These are phyloP conservation scores for Penicillium verrucosum DNA, from an alignment of 2,329 filamentous ascomycete genomes.

Conservation along the genomic window DNA sequence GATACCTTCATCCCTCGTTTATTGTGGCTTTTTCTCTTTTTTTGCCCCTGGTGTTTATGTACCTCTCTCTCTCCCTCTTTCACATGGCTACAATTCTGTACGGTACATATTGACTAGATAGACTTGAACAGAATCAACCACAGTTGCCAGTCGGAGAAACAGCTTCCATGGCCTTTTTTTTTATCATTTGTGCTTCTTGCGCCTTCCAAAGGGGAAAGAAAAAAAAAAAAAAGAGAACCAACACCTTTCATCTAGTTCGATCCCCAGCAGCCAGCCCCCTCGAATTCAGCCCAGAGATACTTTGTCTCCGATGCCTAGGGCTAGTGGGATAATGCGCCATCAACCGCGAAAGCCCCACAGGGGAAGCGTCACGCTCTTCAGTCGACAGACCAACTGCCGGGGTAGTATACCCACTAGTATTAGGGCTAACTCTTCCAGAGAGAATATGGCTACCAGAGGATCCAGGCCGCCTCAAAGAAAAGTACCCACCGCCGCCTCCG, in stretches of 20 bases:
- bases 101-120: constrained; percentile 14
- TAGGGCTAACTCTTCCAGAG: constrained; percentile 13
- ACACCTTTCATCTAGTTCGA: not conserved
- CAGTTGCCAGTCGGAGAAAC: not conserved
- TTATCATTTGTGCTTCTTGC: not conserved
- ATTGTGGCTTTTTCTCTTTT: constrained; percentile 1
- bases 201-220: not conserved
- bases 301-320: constrained; percentile 25
- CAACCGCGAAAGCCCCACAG: constrained; percentile 15
- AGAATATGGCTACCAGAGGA: constrained; percentile 3
- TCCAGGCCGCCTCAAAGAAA: constrained; percentile 19
- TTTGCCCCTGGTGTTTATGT: constrained; percentile 2
- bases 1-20: not conserved
- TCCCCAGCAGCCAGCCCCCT: constrained; percentile 7
- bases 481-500: constrained; percentile 20
- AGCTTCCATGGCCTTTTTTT: not conserved
- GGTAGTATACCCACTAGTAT: constrained; percentile 20
- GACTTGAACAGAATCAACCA: not conserved
- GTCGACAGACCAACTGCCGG: constrained; percentile 14
- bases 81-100: not conserved
- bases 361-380: constrained; percentile 21
- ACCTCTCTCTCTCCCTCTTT: not conserved
- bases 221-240: not conserved
- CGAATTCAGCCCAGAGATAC: constrained; percentile 24
- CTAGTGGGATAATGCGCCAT: constrained; percentile 28